Evolutionary conservation across 352 stramenopile species (phyloP), one percentile per base, ranked within the genome.

Genomic region (Vaucheria bursata): DNA sequence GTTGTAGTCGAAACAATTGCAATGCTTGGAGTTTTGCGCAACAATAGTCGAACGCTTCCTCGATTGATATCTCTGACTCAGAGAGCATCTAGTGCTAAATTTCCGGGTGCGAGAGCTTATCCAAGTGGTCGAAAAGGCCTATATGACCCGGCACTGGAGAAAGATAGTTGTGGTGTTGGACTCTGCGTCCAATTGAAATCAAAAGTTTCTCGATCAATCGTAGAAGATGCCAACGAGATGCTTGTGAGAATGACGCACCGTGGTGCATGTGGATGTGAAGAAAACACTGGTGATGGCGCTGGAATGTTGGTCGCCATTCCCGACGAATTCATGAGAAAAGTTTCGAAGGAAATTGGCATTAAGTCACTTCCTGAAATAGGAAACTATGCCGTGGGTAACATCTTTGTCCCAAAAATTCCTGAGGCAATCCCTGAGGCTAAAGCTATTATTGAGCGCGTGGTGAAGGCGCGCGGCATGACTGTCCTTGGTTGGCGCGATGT

Each of bases 221-320:
- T 98, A 29, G 87, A 96, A 34, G 90, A 97, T 84, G 93, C 93
- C 29, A 96, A 97, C 86, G 92, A 97, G 84, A 98, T 98, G 93
- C 89, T 98, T 35, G 90, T 97, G 76, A 89, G 93, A 35, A 98
- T 98, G 93, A 93, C 90, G 59, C 94, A 98, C 87, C 87, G 94
- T 69, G 90, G 93, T 59, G 93, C 93, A 71, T 97, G 93, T 78
- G 94, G 93, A 65, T 98, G 93, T 81, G 94, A 97, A 84, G 92
- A 94, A 7, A 93, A 92, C 70, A 96, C 91, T 31, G 93, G 93
- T 31, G 80, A 85, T 49, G 79, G 80, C 33, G 80, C 79, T 5
- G 94, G 94, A 80, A 97, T 98, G 88, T 86, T 98, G n/a, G 92
- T 97, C 53, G 93, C 90, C 49, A 90, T 98, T 82, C 94, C 94